Percentiles rank a stretch among this genome's conserved stretches.
These are phyloP conservation scores for Chlorella variabilis DNA, from an alignment of 163 green algal genomes.

Conservation along the genomic window DNA sequence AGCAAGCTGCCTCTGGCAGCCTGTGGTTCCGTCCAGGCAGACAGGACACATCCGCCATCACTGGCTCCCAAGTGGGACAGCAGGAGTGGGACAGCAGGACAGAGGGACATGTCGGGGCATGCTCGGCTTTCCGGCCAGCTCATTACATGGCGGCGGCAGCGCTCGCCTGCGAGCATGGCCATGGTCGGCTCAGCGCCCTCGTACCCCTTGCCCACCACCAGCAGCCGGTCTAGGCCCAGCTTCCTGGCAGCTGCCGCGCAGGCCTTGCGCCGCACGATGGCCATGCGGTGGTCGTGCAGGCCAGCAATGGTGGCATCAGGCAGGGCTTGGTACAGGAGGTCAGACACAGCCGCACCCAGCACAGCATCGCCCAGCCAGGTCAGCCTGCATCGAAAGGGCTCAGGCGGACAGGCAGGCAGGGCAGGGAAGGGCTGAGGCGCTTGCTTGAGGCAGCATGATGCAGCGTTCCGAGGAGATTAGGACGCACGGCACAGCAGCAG, in stretches of 20 bases:
- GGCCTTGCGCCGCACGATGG: neutral
- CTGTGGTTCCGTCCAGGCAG: too few species aligned
- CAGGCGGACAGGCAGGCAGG: neutral
- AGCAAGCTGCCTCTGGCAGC: too few species aligned
- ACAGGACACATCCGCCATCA: too few species aligned
- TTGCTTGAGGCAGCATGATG: too few species aligned
- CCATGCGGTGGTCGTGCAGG: neutral
- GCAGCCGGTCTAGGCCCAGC: neutral
- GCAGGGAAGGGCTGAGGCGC: too few species aligned
- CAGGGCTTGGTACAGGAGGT: neutral
- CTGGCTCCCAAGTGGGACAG: too few species aligned
- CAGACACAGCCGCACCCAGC: neutral
- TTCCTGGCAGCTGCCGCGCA: neutral
- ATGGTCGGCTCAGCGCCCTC: neutral
- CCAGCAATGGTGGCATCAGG: neutral
- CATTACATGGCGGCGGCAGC: neutral
- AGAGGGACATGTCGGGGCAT: too few species aligned
- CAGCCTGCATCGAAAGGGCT: neutral
- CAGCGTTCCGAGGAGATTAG: too few species aligned
- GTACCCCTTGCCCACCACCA: conserved; percentile 16
- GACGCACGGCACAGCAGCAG: too few species aligned
- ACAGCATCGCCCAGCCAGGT: conserved; percentile 25
- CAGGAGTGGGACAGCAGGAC: too few species aligned
- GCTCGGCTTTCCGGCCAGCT: too few species aligned
- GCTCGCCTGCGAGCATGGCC: conserved; percentile 19